Conservation (phyloP, 2,329 filamentous ascomycete genomes). For the Aureobasidium mangrovei region DNA sequence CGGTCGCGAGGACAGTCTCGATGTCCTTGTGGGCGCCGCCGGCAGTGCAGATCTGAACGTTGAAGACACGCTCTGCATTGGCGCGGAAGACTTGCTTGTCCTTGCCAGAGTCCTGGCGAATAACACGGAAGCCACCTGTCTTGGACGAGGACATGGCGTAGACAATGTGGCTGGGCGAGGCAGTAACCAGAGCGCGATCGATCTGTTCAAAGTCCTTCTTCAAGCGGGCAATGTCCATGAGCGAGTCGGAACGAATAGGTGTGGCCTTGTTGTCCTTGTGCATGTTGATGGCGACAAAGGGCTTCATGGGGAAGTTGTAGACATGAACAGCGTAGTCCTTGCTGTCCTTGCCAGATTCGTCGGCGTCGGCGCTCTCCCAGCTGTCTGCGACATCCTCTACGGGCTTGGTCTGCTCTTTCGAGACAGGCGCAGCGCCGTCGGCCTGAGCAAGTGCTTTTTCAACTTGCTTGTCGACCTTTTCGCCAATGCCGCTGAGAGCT, state of each 20-base stretch:
- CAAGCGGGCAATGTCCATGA: constrained; percentile 86
- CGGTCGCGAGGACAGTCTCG: constrained; percentile 84
- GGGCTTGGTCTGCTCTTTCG: constrained; percentile 40
- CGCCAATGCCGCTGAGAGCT: constrained; percentile 57
- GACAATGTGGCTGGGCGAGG: constrained; percentile 82
- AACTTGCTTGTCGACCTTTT: constrained; percentile 50
- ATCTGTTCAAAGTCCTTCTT: constrained; percentile 98
- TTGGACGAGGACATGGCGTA: constrained; percentile 74
- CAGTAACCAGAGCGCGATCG: constrained; percentile 84
- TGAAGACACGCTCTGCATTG: constrained; percentile 90
- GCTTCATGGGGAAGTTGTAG: constrained; percentile 93
- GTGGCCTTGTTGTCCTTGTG: constrained; percentile 44
- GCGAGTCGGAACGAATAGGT: constrained; percentile 67
- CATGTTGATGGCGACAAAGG: constrained; percentile 84
- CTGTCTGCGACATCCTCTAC: constrained; percentile 62
- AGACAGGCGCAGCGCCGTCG: constrained; percentile 36
- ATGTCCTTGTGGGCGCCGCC: constrained; percentile 49
- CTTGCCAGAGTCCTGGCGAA: constrained; percentile 85
- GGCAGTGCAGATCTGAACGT: constrained; percentile 71
- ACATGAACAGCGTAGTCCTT: constrained; percentile 59
- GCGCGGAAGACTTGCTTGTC: constrained; percentile 89
- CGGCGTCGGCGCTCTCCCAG: constrained; percentile 80
- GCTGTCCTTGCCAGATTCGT: constrained; percentile 60
- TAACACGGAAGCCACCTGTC: constrained; percentile 84
- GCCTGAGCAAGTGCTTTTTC: constrained; percentile 54